Base-by-base conservation (phyloP, 2,329 filamentous ascomycete genomes). In the Rutstroemia sp. region DNA sequence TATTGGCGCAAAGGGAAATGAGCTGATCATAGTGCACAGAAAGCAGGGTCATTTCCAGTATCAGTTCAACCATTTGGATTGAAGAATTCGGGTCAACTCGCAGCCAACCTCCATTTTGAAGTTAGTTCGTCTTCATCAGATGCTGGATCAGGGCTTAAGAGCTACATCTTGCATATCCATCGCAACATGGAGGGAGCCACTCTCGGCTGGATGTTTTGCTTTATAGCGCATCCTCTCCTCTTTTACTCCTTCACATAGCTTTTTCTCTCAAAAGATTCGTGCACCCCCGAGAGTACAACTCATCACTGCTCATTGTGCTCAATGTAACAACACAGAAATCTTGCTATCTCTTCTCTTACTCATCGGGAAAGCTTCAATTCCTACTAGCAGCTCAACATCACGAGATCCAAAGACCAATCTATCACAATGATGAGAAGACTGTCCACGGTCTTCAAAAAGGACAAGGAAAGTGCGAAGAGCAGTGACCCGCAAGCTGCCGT, bases 381-480 rank as follows among this genome's bases (percentile, higher is more conserved):
- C 39, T 19, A 12, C 34, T 12, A 6, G 19, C 16, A 4, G 30
- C 12, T 19, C 9, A 25, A 10, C n/a, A 16, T 5, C 9, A 30
- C 14, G 3, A 16, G 16, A 38, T 6, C 39, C 45, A 30, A 30
- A 19, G n/a, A 16, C 2, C 14, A 48, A 41, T 16, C 10, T 16
- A 34, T 47, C 23, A 39, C 30, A n/a, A 56, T 42, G 23, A 52
- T 60, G 56, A 58, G 54, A 46, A 52, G 57, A 2, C 41, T 58
- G 8, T 37, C 57, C 10, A 56, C 44, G 14, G 48, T 57, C n/a
- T 60, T 60, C 25, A 56, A 52, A 25, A 58, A 60, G 14, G 58
- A 58, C 48, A 50, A 56, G 30, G 50, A 58, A 21, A 54, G 46
- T 7, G 37, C 8, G 2, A 54, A 51, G 37, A 4, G 46, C 5